phyloP scores from a whole-genome alignment of 371 early-diverging fungal species.

The Funneliformis caledonium region DNA sequence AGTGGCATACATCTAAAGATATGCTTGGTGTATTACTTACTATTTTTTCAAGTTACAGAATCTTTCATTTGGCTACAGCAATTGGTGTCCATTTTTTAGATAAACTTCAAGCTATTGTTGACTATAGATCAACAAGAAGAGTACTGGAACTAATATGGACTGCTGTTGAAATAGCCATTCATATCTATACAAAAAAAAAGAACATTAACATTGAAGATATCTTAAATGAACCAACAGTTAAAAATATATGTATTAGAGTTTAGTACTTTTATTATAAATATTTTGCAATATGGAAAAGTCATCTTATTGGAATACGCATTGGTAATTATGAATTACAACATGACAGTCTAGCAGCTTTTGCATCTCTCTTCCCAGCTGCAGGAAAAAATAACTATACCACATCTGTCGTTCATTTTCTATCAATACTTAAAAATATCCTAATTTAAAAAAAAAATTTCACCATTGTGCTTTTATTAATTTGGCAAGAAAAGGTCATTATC shows the following conservation, averaged over 20 bases:
- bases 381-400: background rate
- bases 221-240: too few relatives aligned
- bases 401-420: background rate
- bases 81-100: too few relatives aligned
- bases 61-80: too few relatives aligned
- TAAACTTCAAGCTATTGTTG: too few relatives aligned
- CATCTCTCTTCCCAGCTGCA: background rate
- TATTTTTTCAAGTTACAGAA: too few relatives aligned
- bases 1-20: background rate
- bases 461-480: slow-evolving; percentile 13
- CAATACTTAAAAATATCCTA: background rate
- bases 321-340: slow-evolving; percentile 3
- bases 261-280: slow-evolving; percentile 1
- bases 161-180: slow-evolving; percentile 4
- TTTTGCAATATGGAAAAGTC: background rate
- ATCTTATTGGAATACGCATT: slow-evolving; percentile 1
- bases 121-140: too few relatives aligned
- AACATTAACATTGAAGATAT: background rate
- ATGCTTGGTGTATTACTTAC: slow-evolving; percentile 1
- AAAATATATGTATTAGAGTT: background rate
- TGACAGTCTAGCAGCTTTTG: too few relatives aligned
- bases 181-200: background rate
- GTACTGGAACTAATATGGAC: slow-evolving; percentile 10
- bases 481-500: background rate
- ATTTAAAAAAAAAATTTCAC: background rate